Percentiles rank a stretch among this genome's conserved stretches.
Conservation (phyloP, 257 asterid genomes). For the Leptodermis oblonga region DNA sequence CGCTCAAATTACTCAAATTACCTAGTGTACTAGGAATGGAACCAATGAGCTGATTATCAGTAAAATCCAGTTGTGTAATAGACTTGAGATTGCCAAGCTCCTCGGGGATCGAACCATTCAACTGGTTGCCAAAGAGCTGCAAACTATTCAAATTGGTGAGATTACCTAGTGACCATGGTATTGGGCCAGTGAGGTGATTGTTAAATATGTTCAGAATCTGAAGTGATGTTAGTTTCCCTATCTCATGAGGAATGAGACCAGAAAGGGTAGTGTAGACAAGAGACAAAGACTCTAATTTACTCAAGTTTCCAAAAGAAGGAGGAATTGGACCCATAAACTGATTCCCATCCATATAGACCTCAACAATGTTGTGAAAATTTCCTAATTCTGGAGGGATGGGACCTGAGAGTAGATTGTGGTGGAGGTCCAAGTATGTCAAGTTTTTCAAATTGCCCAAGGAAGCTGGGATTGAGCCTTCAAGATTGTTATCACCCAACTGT, state of each 20-base stretch:
- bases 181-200: not conserved
- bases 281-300: not conserved
- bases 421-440: too few species aligned
- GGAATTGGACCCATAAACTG: constrained; percentile 8
- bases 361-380: not conserved
- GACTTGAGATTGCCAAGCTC: too few species aligned
- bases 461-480: too few species aligned
- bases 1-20: not conserved
- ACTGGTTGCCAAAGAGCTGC: too few species aligned
- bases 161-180: not conserved
- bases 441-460: too few species aligned
- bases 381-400: constrained; percentile 12
- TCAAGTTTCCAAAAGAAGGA: constrained; percentile 1
- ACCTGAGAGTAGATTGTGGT: too few species aligned
- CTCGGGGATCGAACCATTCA: too few species aligned
- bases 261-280: not conserved
- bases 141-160: not conserved
- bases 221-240: constrained; percentile 13
- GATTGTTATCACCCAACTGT: too few species aligned
- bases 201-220: not conserved
- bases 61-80: too few species aligned
- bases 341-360: not conserved
- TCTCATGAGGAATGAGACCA: constrained; percentile 12
- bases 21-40: not conserved
- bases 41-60: not conserved